These are phyloP conservation scores for Podaxis sp. DNA, from an alignment of 768 basidiomycete species.

Conservation along the genomic window DNA sequence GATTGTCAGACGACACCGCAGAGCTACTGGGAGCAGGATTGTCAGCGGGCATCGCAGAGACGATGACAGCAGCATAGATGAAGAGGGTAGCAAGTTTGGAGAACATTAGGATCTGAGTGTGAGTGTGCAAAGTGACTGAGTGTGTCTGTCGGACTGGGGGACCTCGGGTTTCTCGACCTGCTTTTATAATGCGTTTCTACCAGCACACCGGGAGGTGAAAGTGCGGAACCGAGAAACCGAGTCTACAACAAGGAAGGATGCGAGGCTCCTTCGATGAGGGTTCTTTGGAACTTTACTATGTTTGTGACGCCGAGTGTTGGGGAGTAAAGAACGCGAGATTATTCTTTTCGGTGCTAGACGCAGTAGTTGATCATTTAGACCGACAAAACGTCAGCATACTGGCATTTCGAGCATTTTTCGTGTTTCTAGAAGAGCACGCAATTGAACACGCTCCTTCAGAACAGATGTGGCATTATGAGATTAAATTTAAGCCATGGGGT, in stretches of 20 bases:
- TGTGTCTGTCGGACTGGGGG: neutral
- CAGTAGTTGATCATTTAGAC: too few relatives aligned
- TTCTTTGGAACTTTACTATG: too few relatives aligned
- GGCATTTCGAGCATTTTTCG: too few relatives aligned
- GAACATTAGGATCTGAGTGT: neutral
- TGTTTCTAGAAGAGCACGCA: too few relatives aligned
- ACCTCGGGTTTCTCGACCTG: neutral
- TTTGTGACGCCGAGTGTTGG: too few relatives aligned
- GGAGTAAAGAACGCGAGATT: too few relatives aligned
- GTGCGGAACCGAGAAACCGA: neutral
- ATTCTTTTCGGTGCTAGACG: too few relatives aligned
- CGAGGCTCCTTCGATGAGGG: neutral
- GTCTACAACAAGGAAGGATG: neutral
- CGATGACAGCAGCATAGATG: neutral
- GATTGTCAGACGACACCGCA: neutral
- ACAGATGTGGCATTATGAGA: too few relatives aligned
- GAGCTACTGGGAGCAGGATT: neutral
- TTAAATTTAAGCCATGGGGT: too few relatives aligned
- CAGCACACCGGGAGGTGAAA: neutral
- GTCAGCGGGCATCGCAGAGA: neutral
- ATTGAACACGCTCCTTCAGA: too few relatives aligned
- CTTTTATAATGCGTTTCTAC: neutral
- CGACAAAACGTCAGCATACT: too few relatives aligned
- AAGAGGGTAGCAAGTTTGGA: neutral
- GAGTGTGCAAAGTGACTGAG: neutral